A percentile compares a stretch with the other conserved stretches of the same genome.
Conservation (phyloP, 768 basidiomycete species). For the Suillus clintonianus region DNA sequence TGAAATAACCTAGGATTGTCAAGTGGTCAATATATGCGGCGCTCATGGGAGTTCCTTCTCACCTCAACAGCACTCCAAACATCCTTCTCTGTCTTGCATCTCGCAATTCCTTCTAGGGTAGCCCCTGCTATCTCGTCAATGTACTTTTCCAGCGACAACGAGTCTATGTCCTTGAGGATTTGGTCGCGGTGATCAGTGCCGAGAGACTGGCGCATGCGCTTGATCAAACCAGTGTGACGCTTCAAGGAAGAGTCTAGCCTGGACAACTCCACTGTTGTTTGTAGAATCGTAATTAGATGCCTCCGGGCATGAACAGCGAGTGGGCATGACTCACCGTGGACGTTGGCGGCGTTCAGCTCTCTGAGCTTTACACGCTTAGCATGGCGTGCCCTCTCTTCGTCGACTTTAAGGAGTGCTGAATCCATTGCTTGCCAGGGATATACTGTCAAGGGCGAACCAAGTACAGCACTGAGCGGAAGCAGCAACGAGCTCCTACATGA, state of each 20-base stretch:
- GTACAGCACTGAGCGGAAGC: background rate
- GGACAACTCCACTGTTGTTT: constrained; percentile 50
- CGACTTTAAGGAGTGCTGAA: constrained; percentile 34
- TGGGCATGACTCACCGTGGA: constrained; percentile 43
- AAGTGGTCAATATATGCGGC: constrained; percentile 1
- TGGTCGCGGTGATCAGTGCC: constrained; percentile 81
- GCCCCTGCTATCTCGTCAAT: constrained; percentile 92
- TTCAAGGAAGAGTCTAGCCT: constrained; percentile 94
- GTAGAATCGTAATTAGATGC: constrained; percentile 10
- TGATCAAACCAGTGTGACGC: constrained; percentile 94
- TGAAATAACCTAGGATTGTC: constrained; percentile 70
- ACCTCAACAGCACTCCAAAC: constrained; percentile 93
- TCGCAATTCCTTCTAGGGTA: constrained; percentile 77
- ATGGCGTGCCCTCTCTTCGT: constrained; percentile 55
- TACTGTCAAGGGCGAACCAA: background rate
- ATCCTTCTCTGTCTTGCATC: constrained; percentile 93
- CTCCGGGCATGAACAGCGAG: background rate
- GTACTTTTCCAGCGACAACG: constrained; percentile 92
- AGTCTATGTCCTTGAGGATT: constrained; percentile 89
- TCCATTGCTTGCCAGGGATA: constrained; percentile 22
- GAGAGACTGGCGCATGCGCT: constrained; percentile 86
- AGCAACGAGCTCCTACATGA: background rate
- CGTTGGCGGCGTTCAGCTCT: constrained; percentile 51
- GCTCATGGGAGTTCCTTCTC: constrained; percentile 17
- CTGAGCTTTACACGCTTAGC: constrained; percentile 61